These are phyloP conservation scores for Nothomitra cinnamomea DNA, from an alignment of 2,329 filamentous ascomycete species.

Conservation along the genomic window DNA sequence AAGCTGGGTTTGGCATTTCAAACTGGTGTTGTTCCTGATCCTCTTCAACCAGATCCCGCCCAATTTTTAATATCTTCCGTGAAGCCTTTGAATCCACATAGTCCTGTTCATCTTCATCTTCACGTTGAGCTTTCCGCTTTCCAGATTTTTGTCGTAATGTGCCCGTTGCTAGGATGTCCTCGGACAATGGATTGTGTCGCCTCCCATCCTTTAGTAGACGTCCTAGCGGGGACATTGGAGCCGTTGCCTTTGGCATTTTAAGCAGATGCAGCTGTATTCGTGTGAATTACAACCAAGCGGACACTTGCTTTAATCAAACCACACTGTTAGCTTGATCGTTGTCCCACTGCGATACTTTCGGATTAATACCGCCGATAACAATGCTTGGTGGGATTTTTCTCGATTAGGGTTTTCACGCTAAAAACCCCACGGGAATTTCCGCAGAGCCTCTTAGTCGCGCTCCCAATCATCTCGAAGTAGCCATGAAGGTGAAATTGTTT, in stretches of 20 bases:
- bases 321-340: not conserved
- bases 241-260: slow-evolving; percentile 64
- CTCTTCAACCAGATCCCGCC: slow-evolving; percentile 75
- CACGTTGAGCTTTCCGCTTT: slow-evolving; percentile 47
- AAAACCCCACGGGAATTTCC: not conserved
- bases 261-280: not conserved
- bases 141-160: slow-evolving; percentile 57
- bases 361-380: too few relatives aligned
- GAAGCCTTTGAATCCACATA: slow-evolving; percentile 84
- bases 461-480: too few relatives aligned
- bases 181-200: slow-evolving; percentile 79
- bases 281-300: not conserved
- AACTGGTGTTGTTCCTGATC: slow-evolving; percentile 38
- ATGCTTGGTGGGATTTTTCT: not conserved
- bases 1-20: slow-evolving; percentile 41
- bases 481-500: too few relatives aligned
- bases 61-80: slow-evolving; percentile 74
- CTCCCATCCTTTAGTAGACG: slow-evolving; percentile 33
- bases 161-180: slow-evolving; percentile 60
- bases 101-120: slow-evolving; percentile 38
- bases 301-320: not conserved
- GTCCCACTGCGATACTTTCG: too few relatives aligned
- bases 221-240: slow-evolving; percentile 34
- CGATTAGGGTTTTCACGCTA: not conserved
- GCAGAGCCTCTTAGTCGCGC: slow-evolving; percentile 1